Evolutionary conservation across 2,329 filamentous ascomycete species (phyloP), one percentile per base, ranked within the genome.

Genomic region (Ilyonectria destructans): DNA sequence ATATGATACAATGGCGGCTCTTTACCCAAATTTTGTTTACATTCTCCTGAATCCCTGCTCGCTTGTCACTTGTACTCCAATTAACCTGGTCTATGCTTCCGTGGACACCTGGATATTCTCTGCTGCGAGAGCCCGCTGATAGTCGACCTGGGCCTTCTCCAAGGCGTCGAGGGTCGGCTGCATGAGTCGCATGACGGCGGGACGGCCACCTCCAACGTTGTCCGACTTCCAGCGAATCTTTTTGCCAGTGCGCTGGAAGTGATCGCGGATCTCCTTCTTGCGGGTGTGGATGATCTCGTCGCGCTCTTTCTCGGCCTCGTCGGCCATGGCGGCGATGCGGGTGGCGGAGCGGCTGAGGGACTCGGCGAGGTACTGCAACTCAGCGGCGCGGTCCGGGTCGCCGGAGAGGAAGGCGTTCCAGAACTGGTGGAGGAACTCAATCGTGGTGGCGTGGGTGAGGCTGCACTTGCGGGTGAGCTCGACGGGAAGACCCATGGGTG

Each of bases 371-470:
- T 93, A 94, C 7, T 91, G 90, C 15, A 98, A 87, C 81, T 99
- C 96, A 48, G 87, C 87, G 0, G 94, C 93, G 37, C 94, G 91
- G 67, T 94, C 91, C 1, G 93, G 84, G 77, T 98, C 94, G 15
- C 95, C 96, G 0, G 95, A 98, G 29, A 97, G 87, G 77, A 97
- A 99, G 0, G 95, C 91, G 37, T 90, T 88, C 96, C 96, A 99
- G 84, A 99, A 99, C 80, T 98, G 97, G 75, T 96, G 93, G n/a
- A 99, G 85, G 77, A 98, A 99, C 78, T 99, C 96, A 43, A 93
- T 92, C 0, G 94, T 97, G 0, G 96, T 99, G 60, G 95, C 95
- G 79, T 98, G 95, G 0, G 96, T 97, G 62, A 90, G 81, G 46
- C 82, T 83, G 72, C 89, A 90, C 62, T 88, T 88, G 49, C 90